Evolutionary conservation across 768 basidiomycete genomes (phyloP), one percentile per base, ranked within the genome.

Genomic region (Zangia roseola): DNA sequence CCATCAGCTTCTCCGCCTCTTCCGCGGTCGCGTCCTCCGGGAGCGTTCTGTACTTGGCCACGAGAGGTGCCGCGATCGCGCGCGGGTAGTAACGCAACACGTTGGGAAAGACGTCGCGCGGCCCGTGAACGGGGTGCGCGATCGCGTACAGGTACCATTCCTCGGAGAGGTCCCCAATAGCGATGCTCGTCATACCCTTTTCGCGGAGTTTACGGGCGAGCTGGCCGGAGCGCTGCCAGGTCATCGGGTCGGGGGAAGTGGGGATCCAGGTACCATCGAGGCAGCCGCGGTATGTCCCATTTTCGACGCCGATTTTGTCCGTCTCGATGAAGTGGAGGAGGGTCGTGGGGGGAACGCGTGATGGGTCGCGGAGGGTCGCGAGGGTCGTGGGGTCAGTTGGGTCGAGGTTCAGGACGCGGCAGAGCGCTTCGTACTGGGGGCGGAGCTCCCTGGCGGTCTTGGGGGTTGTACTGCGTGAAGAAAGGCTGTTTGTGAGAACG

Each of bases 121-220:
- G 66, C 9, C 71, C 65, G 10, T 61, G 43, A 40, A 88, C 76
- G 0, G 81, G 78, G 61, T 87, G 80, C 5, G 85, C 80, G 55
- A 88, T 82, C 13, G 84, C 78, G 56, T 88, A 89, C 43, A 88
- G 74, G 62, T 81, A 86, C 86, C 87, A 89, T 63, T 90, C 87
- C 56, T 89, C 85, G 14, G 71, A 74, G 42, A 88, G 72, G 46
- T 87, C 83, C 9, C 88, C 88, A n/a, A 84, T 67, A 42, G 82
- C 70, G 49, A 90, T 70, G 58, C 76, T 80, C 34, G 70, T 74
- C 38, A 88, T 73, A 3, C 88, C 86, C 17, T 79, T 81, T 17
- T 71, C 76, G 38, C 60, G 65, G 12, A 89, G 73, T 1, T 71
- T 76, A 10, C 65, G 65, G 0, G 83, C 83, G 44, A 91, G 72